A percentile compares a stretch with the other conserved stretches of the same genome.
Conservation (phyloP, 2,329 filamentous ascomycete genomes). For the Cladosporium velox region DNA sequence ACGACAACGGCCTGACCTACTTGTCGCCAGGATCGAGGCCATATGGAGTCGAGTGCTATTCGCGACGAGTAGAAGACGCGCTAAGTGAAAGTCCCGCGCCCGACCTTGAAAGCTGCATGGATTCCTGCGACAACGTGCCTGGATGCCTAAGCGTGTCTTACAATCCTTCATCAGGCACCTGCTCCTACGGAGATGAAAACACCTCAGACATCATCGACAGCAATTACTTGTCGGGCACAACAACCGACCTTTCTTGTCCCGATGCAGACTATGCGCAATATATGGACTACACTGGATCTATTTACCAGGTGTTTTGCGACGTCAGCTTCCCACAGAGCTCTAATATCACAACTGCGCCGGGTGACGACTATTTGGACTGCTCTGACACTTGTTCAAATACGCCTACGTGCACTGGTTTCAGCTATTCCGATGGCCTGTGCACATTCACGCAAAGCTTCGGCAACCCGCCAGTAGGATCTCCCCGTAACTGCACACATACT, state of each 20-base stretch:
- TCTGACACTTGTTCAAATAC: constrained; percentile 27
- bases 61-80: constrained; percentile 25
- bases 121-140: constrained; percentile 27
- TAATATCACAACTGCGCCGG: constrained; percentile 15
- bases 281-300: constrained; percentile 29
- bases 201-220: neutral
- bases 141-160: constrained; percentile 29
- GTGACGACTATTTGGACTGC: constrained; percentile 22
- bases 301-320: constrained; percentile 34
- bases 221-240: constrained; percentile 20
- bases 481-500: constrained; percentile 25
- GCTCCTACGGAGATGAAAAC: constrained; percentile 18
- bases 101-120: constrained; percentile 29
- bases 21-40: constrained; percentile 28
- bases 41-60: constrained; percentile 29
- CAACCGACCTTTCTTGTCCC: constrained; percentile 30
- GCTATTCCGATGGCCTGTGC: constrained; percentile 22
- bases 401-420: constrained; percentile 26
- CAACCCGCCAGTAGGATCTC: constrained; percentile 15
- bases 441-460: constrained; percentile 27
- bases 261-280: constrained; percentile 28
- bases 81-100: constrained; percentile 21
- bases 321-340: constrained; percentile 27
- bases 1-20: constrained; percentile 31
- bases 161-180: constrained; percentile 19